Conservation (phyloP, 495 filamentous ascomycete species). For the Staphylotrichum longicolle region DNA sequence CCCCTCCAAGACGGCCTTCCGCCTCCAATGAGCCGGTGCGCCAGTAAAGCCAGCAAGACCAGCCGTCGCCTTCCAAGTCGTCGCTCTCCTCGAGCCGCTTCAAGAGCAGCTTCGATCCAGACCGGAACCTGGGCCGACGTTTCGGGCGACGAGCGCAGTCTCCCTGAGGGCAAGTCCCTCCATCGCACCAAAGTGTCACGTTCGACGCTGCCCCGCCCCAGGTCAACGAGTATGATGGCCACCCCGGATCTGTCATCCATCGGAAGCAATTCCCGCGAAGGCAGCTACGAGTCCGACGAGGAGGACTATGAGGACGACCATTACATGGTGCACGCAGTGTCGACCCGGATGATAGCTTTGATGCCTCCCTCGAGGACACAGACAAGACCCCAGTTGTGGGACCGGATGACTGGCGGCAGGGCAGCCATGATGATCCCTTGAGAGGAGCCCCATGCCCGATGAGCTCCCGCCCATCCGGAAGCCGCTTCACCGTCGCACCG, state of each 20-base stretch:
- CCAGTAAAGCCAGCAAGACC: constrained; percentile 66
- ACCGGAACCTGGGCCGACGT: constrained; percentile 70
- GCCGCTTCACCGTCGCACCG: constrained; percentile 52
- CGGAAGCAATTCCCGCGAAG: constrained; percentile 81
- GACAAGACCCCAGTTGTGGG: constrained; percentile 96
- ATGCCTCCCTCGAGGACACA: constrained; percentile 88
- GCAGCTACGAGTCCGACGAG: constrained; percentile 83
- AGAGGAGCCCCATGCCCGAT: constrained; percentile 63
- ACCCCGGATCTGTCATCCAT: constrained; percentile 91
- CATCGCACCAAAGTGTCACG: constrained; percentile 89
- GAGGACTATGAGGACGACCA: constrained; percentile 69
- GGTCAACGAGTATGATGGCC: constrained; percentile 94
- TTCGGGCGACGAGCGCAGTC: constrained; percentile 48
- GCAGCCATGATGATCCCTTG: constrained; percentile 67
- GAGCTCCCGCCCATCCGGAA: constrained; percentile 36
- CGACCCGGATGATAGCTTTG: constrained; percentile 85
- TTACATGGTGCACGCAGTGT: constrained; percentile 64
- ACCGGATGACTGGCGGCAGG: constrained; percentile 91
- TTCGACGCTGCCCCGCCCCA: constrained; percentile 93
- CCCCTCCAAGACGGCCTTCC: constrained; percentile 35
- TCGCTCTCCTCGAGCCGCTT: constrained; percentile 72
- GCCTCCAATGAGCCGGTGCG: constrained; percentile 22
- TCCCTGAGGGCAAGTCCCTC: constrained; percentile 57
- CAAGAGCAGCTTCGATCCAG: constrained; percentile 66
- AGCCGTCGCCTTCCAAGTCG: constrained; percentile 78